Percentiles rank a stretch among this genome's conserved stretches.
These are phyloP conservation scores for Gastrolobium bilobum DNA, from an alignment of 306 rosid genomes.

Conservation along the genomic window DNA sequence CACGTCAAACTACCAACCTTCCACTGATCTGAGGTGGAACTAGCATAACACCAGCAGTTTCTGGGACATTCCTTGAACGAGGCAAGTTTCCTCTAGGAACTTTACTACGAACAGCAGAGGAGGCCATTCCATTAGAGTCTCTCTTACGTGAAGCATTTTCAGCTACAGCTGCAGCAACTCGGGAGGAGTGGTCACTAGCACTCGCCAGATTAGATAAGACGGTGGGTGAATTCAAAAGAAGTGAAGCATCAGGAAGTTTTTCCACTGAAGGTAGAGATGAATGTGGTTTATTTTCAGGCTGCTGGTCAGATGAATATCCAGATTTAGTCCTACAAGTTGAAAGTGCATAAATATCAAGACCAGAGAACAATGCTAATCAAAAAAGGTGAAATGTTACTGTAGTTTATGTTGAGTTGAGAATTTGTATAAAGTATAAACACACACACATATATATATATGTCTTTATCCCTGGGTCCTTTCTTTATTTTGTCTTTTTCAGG, in stretches of 20 bases:
- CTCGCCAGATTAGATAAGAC: constrained; percentile 58
- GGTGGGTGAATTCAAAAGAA: constrained; percentile 76
- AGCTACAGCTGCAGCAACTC: constrained; percentile 81
- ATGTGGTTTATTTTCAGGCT: constrained; percentile 49
- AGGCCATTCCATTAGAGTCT: constrained; percentile 62
- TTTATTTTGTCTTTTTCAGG: neutral
- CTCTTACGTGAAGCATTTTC: constrained; percentile 87
- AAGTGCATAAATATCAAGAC: constrained; percentile 29
- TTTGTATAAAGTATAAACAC: neutral
- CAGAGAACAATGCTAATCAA: constrained; percentile 25
- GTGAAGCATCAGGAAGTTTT: constrained; percentile 93
- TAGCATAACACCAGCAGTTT: constrained; percentile 66
- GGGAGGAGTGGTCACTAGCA: constrained; percentile 70
- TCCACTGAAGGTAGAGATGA: constrained; percentile 53
- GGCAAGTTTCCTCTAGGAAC: constrained; percentile 76
- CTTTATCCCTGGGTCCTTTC: neutral
- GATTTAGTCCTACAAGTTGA: constrained; percentile 55
- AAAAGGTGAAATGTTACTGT: constrained; percentile 33
- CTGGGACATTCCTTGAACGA: constrained; percentile 78
- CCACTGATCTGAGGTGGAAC: constrained; percentile 97
- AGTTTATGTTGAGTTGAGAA: constrained; percentile 24
- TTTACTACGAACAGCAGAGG: constrained; percentile 68
- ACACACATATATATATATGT: neutral
- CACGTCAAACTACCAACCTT: constrained; percentile 66
- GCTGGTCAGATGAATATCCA: constrained; percentile 52